These are phyloP conservation scores for Podosphaera fusca DNA, from an alignment of 2,329 filamentous ascomycete species.

Conservation along the genomic window DNA sequence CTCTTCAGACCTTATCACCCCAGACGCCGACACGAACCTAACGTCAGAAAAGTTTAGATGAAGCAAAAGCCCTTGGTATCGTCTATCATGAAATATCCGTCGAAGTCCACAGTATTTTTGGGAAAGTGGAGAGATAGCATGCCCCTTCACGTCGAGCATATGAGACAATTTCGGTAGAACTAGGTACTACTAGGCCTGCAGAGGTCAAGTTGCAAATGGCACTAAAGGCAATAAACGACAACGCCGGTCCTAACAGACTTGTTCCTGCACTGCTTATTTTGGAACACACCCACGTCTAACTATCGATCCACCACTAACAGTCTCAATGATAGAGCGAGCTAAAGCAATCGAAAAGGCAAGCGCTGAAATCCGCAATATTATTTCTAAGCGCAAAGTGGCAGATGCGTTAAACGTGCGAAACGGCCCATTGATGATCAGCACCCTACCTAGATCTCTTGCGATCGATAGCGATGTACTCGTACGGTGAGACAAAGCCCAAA, in stretches of 20 bases:
- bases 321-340: not conserved
- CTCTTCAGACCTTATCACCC: not conserved
- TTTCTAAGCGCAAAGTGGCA: not conserved
- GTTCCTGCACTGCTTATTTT: not conserved
- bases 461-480: too few relatives aligned
- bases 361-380: conserved; percentile 2
- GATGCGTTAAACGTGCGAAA: conserved; percentile 1
- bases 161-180: too few relatives aligned
- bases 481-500: too few relatives aligned
- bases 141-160: too few relatives aligned
- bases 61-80: too few relatives aligned
- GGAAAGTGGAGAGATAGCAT: too few relatives aligned
- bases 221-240: not conserved
- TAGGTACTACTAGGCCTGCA: too few relatives aligned
- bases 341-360: conserved; percentile 1
- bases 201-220: not conserved
- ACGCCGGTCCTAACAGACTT: not conserved
- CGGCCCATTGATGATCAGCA: not conserved
- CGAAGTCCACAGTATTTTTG: too few relatives aligned
- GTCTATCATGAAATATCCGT: too few relatives aligned
- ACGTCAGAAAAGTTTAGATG: conserved; percentile 1
- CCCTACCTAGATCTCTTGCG: too few relatives aligned
- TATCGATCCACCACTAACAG: not conserved
- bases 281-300: not conserved
- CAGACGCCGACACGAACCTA: conserved; percentile 2